phyloP scores from a whole-genome alignment of 331 rosid genomes.

The Malus hybrid region DNA sequence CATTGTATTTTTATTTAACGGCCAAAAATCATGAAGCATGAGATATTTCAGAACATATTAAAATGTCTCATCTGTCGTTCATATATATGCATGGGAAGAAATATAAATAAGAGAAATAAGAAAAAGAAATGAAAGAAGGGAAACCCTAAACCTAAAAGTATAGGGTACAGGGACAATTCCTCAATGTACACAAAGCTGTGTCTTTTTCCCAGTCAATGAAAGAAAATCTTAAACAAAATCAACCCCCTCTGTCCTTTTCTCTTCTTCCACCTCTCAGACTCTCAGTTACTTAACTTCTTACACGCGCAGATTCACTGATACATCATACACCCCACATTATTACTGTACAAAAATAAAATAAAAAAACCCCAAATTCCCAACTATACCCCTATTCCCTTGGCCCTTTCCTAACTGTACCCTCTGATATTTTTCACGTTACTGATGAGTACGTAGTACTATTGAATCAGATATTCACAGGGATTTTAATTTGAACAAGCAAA shows the following conservation, averaged over 20 bases:
- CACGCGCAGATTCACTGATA: not conserved
- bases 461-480: not conserved
- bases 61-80: too few relatives aligned
- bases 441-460: not conserved
- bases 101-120: too few relatives aligned
- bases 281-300: conserved; percentile 36
- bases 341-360: conserved; percentile 10
- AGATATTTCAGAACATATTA: not conserved
- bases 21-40: not conserved
- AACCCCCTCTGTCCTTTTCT: conserved; percentile 26
- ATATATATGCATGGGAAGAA: not conserved
- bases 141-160: not conserved
- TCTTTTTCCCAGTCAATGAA: conserved; percentile 28
- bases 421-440: not conserved
- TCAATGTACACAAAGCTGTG: conserved; percentile 28
- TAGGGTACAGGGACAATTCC: conserved; percentile 12
- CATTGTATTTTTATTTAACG: too few relatives aligned
- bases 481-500: not conserved
- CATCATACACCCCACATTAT: conserved; percentile 3
- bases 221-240: conserved; percentile 53
- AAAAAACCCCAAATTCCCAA: conserved; percentile 9
- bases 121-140: not conserved
- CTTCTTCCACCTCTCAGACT: conserved; percentile 1
- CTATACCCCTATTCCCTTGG: conserved; percentile 14
- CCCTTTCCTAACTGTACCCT: not conserved